phyloP scores from a whole-genome alignment of 306 rosid species.

The Cucumis melo region DNA sequence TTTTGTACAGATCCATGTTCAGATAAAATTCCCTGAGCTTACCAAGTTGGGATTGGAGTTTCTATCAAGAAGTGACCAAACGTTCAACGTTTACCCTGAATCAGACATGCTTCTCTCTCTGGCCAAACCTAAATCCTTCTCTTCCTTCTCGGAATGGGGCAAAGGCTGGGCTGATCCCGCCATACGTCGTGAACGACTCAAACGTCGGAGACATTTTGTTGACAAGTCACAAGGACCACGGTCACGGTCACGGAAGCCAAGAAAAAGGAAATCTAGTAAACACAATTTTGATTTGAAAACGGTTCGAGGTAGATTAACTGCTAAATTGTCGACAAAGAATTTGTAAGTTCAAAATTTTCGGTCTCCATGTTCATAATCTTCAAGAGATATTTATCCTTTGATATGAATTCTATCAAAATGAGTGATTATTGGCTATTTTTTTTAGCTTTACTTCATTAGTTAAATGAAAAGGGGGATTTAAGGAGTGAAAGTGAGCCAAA shows the following conservation, averaged over 20 bases:
- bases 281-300: slow-evolving; percentile 27
- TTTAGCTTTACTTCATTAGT: not conserved
- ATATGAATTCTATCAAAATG: not conserved
- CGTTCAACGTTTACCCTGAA: slow-evolving; percentile 58
- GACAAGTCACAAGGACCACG: slow-evolving; percentile 11
- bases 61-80: slow-evolving; percentile 25
- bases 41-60: slow-evolving; percentile 60
- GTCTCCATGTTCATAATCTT: not conserved
- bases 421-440: not conserved
- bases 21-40: slow-evolving; percentile 52
- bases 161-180: slow-evolving; percentile 95
- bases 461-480: not conserved
- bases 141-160: slow-evolving; percentile 80
- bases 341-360: not conserved
- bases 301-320: slow-evolving; percentile 51
- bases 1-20: slow-evolving; percentile 55
- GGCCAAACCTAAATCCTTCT: slow-evolving; percentile 32
- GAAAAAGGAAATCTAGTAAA: slow-evolving; percentile 19
- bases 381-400: not conserved
- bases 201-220: slow-evolving; percentile 16
- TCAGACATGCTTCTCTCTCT: slow-evolving; percentile 71
- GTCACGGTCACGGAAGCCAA: not conserved
- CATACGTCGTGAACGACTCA: slow-evolving; percentile 73
- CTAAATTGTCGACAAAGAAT: slow-evolving; percentile 9
- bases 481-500: not conserved